Conservation (phyloP, 768 basidiomycete species). For the Lenzites betulinus region DNA sequence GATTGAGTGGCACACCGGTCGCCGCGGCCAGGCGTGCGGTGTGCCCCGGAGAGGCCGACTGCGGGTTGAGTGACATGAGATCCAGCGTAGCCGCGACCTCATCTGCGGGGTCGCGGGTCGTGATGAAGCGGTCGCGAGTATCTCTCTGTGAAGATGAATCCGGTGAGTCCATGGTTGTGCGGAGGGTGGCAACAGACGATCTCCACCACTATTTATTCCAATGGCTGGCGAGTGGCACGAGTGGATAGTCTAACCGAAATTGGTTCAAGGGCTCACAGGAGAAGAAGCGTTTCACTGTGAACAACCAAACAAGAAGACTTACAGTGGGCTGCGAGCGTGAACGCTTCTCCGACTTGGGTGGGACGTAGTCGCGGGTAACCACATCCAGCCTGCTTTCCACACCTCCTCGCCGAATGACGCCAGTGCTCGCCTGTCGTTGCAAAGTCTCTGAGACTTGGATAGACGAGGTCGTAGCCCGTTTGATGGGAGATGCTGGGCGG, state of each 20-base stretch:
- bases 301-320: too few species aligned
- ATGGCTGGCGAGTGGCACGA: slow-evolving; percentile 5
- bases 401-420: slow-evolving; percentile 77
- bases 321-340: slow-evolving; percentile 74
- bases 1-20: slow-evolving; percentile 73
- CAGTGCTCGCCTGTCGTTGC: slow-evolving; percentile 61
- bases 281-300: too few species aligned
- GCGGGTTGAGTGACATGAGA: slow-evolving; percentile 58
- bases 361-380: slow-evolving; percentile 74
- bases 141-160: slow-evolving; percentile 43
- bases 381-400: slow-evolving; percentile 78
- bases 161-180: slow-evolving; percentile 13
- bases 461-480: slow-evolving; percentile 51
- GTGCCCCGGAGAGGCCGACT: slow-evolving; percentile 69
- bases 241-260: not conserved
- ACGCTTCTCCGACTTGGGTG: slow-evolving; percentile 66
- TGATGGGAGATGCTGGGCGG: slow-evolving; percentile 63
- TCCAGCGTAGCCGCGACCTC: slow-evolving; percentile 68
- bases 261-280: too few species aligned
- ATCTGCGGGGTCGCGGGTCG: slow-evolving; percentile 51
- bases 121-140: slow-evolving; percentile 73
- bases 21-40: slow-evolving; percentile 78
- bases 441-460: slow-evolving; percentile 55
- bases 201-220: not conserved
- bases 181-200: not conserved